phyloP scores from a whole-genome alignment of 73 alveolate species.

The Tetrahymena elliotti region DNA sequence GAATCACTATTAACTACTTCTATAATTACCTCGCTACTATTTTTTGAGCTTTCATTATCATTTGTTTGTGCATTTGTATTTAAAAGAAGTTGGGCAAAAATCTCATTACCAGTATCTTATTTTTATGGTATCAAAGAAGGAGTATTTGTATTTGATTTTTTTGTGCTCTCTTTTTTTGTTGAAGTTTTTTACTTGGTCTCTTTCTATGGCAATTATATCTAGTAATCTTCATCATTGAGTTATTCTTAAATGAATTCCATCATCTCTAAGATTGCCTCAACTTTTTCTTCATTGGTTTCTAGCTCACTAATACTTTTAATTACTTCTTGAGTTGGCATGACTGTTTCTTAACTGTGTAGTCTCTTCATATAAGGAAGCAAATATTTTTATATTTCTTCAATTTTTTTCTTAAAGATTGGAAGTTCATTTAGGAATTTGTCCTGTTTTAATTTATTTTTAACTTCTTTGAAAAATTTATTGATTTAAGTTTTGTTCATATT shows the following conservation, averaged over 20 bases:
- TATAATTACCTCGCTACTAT: neutral
- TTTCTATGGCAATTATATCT: neutral
- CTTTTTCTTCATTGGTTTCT: neutral
- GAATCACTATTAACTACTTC: constrained; percentile 6
- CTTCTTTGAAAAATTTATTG: neutral
- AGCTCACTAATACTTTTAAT: neutral
- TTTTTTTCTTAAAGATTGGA: neutral
- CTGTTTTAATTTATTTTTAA: neutral
- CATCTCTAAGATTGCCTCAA: neutral
- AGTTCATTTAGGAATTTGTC: neutral
- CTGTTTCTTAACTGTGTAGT: neutral
- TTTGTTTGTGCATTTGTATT: neutral
- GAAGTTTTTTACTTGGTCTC: neutral
- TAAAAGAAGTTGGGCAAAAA: neutral
- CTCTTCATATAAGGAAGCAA: neutral
- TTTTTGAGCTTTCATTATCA: neutral
- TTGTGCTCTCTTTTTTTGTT: constrained; percentile 10
- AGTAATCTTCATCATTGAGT: neutral
- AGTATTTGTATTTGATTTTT: neutral
- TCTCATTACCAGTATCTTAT: neutral
- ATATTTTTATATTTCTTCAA: neutral
- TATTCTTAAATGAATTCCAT: neutral
- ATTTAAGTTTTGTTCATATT: neutral
- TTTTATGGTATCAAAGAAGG: neutral
- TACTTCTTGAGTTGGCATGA: neutral